A percentile compares a stretch with the other conserved stretches of the same genome.
phyloP scores from a whole-genome alignment of 2,329 filamentous ascomycete species.

The Neofusicoccum laricinum region DNA sequence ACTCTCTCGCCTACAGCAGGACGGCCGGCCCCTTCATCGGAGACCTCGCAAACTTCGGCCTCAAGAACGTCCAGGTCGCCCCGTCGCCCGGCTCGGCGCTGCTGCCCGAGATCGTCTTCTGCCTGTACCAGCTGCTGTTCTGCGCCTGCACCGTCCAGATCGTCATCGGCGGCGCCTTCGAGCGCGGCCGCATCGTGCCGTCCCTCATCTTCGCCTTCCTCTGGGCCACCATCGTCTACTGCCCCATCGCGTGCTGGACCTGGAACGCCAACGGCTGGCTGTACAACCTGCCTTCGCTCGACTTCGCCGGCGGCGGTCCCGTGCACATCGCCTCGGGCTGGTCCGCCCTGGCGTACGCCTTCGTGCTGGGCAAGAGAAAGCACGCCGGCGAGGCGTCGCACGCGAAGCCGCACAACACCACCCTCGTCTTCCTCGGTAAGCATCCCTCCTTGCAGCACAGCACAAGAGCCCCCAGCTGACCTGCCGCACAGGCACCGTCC shows the following conservation, averaged over 20 bases:
- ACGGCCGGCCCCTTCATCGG: constrained; percentile 62
- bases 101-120: constrained; percentile 65
- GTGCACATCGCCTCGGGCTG: constrained; percentile 64
- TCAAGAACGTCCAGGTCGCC: constrained; percentile 59
- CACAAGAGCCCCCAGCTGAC: background rate
- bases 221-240: constrained; percentile 66
- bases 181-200: constrained; percentile 61
- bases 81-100: constrained; percentile 57
- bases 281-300: constrained; percentile 57
- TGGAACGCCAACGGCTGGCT: constrained; percentile 68
- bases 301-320: constrained; percentile 62
- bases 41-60: constrained; percentile 58
- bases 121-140: constrained; percentile 64
- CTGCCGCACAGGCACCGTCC: constrained; percentile 48
- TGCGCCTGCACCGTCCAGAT: constrained; percentile 62
- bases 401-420: constrained; percentile 60
- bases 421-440: constrained; percentile 55
- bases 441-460: no score
- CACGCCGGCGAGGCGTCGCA: constrained; percentile 48
- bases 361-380: constrained; percentile 60
- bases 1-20: constrained; percentile 60
- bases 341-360: constrained; percentile 61
- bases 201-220: constrained; percentile 63
- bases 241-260: constrained; percentile 62
- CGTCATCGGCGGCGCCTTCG: constrained; percentile 62